Conservation (phyloP, 768 basidiomycete species). For the Lactifluus piperatus region DNA sequence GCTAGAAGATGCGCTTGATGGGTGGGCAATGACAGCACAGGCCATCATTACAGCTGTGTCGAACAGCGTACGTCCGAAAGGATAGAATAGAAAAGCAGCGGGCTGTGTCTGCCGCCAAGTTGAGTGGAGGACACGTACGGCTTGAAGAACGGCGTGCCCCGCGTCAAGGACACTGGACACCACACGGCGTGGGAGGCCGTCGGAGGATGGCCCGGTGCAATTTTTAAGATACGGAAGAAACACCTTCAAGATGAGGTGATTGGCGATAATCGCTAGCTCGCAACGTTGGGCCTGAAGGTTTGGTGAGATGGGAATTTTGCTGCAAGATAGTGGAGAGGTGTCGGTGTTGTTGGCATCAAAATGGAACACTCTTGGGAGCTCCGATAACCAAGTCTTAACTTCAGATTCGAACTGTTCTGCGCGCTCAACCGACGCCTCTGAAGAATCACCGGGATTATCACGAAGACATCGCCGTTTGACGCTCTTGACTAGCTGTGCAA, state of each 20-base stretch:
- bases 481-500: slow-evolving; percentile 54
- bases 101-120: slow-evolving; percentile 35
- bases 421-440: slow-evolving; percentile 46
- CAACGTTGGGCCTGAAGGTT: slow-evolving; percentile 43
- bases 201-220: slow-evolving; percentile 21
- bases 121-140: slow-evolving; percentile 36
- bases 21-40: slow-evolving; percentile 49
- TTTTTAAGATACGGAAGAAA: slow-evolving; percentile 57
- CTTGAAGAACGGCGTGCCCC: slow-evolving; percentile 53
- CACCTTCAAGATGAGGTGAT: slow-evolving; percentile 51
- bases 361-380: slow-evolving; percentile 44
- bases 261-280: slow-evolving; percentile 52
- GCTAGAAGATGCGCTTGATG: slow-evolving; percentile 37
- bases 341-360: slow-evolving; percentile 32
- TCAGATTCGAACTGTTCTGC: slow-evolving; percentile 51
- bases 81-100: slow-evolving; percentile 47
- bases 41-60: slow-evolving; percentile 61
- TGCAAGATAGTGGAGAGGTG: slow-evolving; percentile 18
- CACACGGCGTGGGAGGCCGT: slow-evolving; percentile 40
- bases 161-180: slow-evolving; percentile 52
- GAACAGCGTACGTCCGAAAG: slow-evolving; percentile 52
- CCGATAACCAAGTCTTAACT: slow-evolving; percentile 43
- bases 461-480: slow-evolving; percentile 44
- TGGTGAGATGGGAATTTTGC: slow-evolving; percentile 25
- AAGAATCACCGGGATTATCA: slow-evolving; percentile 28